Conservation (phyloP, 2,329 filamentous ascomycete genomes). For the Ustilaginoidea virens region DNA sequence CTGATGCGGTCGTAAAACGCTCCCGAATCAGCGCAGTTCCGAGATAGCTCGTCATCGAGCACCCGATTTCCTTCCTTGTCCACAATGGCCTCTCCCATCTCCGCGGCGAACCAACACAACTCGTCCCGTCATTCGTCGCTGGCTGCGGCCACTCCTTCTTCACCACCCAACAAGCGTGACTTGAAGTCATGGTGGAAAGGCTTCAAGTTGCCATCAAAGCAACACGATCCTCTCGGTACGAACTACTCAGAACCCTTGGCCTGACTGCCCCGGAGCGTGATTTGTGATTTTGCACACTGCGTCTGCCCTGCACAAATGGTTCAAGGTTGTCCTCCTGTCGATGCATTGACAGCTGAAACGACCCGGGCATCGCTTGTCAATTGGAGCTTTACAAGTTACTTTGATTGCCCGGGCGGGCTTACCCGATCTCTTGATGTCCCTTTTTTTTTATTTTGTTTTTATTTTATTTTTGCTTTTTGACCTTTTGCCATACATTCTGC, state of each 20-base stretch:
- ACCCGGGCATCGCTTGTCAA: not conserved
- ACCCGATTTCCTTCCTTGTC: constrained; percentile 1
- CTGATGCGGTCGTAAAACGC: constrained; percentile 1
- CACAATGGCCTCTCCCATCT: constrained; percentile 21
- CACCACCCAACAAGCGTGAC: constrained; percentile 72
- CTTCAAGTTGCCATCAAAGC: constrained; percentile 59
- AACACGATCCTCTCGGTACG: constrained; percentile 37
- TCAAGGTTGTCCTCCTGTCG: no score
- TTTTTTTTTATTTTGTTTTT: no score
- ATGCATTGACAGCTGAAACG: no score
- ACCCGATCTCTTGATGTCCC: no score
- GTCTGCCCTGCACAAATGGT: not conserved
- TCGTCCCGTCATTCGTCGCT: constrained; percentile 12
- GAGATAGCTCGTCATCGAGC: not conserved
- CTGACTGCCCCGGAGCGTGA: no score
- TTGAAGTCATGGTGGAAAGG: constrained; percentile 95
- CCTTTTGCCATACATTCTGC: no score
- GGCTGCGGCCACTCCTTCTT: constrained; percentile 30
- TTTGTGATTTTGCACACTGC: no score
- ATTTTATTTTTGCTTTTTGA: no score
- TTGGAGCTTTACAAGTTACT: no score
- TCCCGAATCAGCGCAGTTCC: not conserved
- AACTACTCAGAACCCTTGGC: no score
- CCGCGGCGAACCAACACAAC: constrained; percentile 17
- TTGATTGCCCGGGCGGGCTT: no score